These are phyloP conservation scores for Carex parvula DNA, from an alignment of 176 grass and related monocot species.

Conservation along the genomic window DNA sequence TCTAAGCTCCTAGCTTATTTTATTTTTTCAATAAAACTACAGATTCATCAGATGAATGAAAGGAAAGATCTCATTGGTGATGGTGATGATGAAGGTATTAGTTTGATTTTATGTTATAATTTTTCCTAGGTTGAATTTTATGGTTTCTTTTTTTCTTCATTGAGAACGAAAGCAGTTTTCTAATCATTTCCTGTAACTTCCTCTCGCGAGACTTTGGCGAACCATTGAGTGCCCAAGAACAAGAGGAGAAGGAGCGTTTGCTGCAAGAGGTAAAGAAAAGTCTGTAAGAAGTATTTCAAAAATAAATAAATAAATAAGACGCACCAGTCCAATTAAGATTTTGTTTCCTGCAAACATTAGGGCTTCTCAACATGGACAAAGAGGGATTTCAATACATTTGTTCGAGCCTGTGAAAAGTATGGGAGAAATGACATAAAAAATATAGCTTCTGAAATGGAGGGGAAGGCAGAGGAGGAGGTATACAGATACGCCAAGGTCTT, in stretches of 20 bases:
- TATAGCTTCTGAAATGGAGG: constrained; percentile 78
- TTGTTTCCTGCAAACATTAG: constrained; percentile 29
- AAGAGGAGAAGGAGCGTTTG: constrained; percentile 60
- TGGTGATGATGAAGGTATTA: constrained; percentile 61
- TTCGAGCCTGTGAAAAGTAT: constrained; percentile 81
- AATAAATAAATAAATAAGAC: neutral
- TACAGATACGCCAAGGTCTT: constrained; percentile 59
- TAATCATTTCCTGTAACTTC: constrained; percentile 10
- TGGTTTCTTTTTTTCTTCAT: neutral
- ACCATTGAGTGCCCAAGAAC: constrained; percentile 49
- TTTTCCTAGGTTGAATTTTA: constrained; percentile 10
- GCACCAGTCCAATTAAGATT: neutral
- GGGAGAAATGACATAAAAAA: constrained; percentile 61
- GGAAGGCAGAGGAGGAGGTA: constrained; percentile 70
- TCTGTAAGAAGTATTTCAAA: neutral
- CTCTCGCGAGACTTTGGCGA: constrained; percentile 43
- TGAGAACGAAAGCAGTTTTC: constrained; percentile 11
- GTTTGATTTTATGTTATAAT: constrained; percentile 1
- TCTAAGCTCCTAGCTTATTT: constrained; percentile 9
- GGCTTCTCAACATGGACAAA: constrained; percentile 77
- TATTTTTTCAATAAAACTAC: constrained; percentile 35
- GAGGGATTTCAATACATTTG: constrained; percentile 80
- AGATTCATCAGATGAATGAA: constrained; percentile 63
- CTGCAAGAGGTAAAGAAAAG: constrained; percentile 48
- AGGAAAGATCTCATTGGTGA: constrained; percentile 73